A percentile compares a stretch with the other conserved stretches of the same genome.
Evolutionary conservation across 495 filamentous ascomycete genomes (phyloP).

Genomic region (Penicillium alfredii): DNA sequence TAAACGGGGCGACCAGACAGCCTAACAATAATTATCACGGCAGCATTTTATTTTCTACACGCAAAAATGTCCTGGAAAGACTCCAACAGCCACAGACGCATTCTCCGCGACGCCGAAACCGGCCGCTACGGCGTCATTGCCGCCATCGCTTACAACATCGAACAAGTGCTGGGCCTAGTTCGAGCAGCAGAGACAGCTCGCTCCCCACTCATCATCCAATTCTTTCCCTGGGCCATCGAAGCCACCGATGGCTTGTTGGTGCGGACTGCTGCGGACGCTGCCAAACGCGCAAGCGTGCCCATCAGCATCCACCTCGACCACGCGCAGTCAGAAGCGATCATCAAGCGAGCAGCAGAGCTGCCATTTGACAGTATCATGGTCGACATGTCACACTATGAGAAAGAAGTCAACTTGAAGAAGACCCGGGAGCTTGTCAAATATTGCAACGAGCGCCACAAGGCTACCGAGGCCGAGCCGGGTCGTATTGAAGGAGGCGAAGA

Average conservation of each 20-base stretch:
- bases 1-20: not conserved
- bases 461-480: constrained; percentile 67
- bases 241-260: constrained; percentile 54
- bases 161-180: constrained; percentile 64
- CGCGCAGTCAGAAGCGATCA: constrained; percentile 55
- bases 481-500: constrained; percentile 75
- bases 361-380: constrained; percentile 70
- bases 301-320: constrained; percentile 67
- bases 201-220: constrained; percentile 66
- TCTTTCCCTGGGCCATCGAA: constrained; percentile 72
- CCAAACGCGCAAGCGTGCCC: constrained; percentile 53
- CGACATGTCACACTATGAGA: constrained; percentile 69
- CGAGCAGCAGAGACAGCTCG: constrained; percentile 60
- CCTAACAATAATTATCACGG: not conserved
- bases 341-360: constrained; percentile 52
- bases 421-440: constrained; percentile 60
- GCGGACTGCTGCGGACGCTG: constrained; percentile 50
- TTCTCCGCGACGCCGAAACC: constrained; percentile 57
- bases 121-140: constrained; percentile 62
- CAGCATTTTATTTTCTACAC: not conserved
- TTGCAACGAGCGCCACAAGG: constrained; percentile 62
- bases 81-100: constrained; percentile 21
- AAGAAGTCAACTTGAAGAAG: constrained; percentile 61
- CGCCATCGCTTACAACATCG: constrained; percentile 73
- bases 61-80: constrained; percentile 14